Evolutionary conservation across 2,329 filamentous ascomycete species (phyloP).

Genomic region (Botrytis sinoallii): DNA sequence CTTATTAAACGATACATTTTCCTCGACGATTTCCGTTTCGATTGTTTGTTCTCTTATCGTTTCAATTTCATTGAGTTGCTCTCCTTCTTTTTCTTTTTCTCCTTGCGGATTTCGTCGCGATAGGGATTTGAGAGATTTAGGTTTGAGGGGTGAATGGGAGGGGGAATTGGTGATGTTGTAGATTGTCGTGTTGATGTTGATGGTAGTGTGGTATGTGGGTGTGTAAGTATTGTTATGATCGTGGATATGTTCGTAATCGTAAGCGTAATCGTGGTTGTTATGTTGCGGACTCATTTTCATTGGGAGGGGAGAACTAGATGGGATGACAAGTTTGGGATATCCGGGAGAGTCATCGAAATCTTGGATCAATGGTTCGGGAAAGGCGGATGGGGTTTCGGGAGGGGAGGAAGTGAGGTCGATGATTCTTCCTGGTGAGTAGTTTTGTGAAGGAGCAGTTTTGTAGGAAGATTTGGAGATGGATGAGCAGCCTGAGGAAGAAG

Average conservation of each 20-base stretch:
- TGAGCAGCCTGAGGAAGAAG: conserved; percentile 7
- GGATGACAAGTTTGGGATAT: conserved; percentile 4
- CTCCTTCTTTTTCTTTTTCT: not conserved
- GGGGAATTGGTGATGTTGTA: conserved; percentile 11
- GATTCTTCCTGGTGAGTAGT: not conserved
- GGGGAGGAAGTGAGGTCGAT: conserved; percentile 15
- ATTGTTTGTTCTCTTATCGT: not conserved
- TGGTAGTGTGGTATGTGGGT: not conserved
- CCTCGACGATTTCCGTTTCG: not conserved
- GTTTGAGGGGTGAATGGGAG: not conserved
- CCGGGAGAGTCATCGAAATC: not conserved
- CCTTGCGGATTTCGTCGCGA: not conserved
- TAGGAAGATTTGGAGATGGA: conserved; percentile 11
- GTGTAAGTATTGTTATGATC: not conserved
- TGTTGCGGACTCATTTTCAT: not conserved
- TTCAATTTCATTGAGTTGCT: not conserved
- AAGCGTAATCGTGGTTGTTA: not conserved
- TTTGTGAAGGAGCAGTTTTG: conserved; percentile 14
- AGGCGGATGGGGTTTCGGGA: not conserved
- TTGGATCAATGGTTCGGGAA: not conserved
- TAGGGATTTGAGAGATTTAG: not conserved
- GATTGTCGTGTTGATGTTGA: conserved; percentile 8
- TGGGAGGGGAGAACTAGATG: not conserved
- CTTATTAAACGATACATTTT: not conserved
- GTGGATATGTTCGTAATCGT: not conserved